Base-by-base conservation (phyloP, 2,329 filamentous ascomycete genomes). In the Fusarium sp. region DNA sequence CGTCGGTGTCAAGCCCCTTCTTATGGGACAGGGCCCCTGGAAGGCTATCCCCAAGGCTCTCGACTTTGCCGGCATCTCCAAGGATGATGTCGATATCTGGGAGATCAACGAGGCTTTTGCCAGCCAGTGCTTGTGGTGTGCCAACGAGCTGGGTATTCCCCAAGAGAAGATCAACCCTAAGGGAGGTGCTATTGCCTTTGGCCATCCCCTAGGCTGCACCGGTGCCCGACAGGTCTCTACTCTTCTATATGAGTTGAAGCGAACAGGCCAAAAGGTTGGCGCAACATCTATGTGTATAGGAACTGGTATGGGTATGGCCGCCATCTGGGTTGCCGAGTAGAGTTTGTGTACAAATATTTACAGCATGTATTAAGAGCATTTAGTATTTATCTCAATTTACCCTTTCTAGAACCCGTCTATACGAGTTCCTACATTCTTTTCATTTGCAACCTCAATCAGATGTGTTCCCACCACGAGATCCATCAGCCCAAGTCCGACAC, bases 51-150 rank as follows among this genome's bases (percentile, higher is more conserved):
- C 96, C 74, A 93, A 95, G 81, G 95, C 94, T 8, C 91, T 98
- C 64, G 89, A 94, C 81, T 95, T 96, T 83, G 94, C 95, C 1
- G 95, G 95, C 68, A 91, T 99, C 78, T 88, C 87, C 81, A 94
- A 92, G 84, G 92, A 97, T 65, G 96, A 98, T 77, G 94, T 99
- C 36, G 96, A 98, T 82, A 96, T 98, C 80, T 98, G 90, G 80
- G 96, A 99, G 89, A 98, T 99, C 89, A 99, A 99, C 87, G 96
- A 99, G 89, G 96, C 96, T 3, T 99, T 99, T 83, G 96, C 96
- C 38, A 94, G 91, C 73, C 96, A 98, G 88, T 98, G 94, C 84
- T 84, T 98, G 75, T 98, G 93, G 93, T 98, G 95, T 83, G 90
- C 94, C 73, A 94, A 96, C 79, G 92, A 98, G 87, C 89, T 99